Conservation (phyloP, 164 flowering plant genomes). For the Kingdonia uniflora region DNA sequence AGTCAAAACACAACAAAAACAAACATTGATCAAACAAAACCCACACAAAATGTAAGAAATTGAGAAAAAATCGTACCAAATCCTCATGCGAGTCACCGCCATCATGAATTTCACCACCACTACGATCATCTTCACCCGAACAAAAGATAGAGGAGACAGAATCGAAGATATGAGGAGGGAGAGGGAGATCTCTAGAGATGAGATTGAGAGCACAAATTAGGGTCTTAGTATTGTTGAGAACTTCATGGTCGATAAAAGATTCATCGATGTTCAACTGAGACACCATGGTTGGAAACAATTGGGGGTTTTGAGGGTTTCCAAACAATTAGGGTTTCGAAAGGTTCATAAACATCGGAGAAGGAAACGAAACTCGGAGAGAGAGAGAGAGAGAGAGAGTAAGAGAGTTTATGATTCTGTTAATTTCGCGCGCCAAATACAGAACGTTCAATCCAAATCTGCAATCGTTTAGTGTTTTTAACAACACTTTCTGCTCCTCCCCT, state of each 20-base stretch:
- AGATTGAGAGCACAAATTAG: conserved; percentile 74
- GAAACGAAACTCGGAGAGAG: too few relatives aligned
- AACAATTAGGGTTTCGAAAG: too few relatives aligned
- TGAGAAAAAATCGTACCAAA: conserved; percentile 2
- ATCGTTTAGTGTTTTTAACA: too few relatives aligned
- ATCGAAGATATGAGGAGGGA: conserved; percentile 55
- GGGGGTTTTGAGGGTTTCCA: too few relatives aligned
- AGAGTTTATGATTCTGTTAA: too few relatives aligned
- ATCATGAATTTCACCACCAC: conserved; percentile 1
- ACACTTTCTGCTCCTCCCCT: too few relatives aligned
- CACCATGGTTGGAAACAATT: too few relatives aligned
- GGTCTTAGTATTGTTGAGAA: conserved; percentile 42
- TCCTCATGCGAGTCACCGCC: conserved; percentile 7
- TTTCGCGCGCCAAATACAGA: too few relatives aligned
- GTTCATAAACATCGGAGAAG: too few relatives aligned
- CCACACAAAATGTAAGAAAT: not conserved
- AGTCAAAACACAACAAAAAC: not conserved
- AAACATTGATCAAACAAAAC: not conserved
- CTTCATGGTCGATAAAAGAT: conserved; percentile 19
- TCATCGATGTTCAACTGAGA: not conserved
- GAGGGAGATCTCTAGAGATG: conserved; percentile 80
- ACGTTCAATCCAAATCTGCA: too few relatives aligned
- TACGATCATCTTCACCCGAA: conserved; percentile 9
- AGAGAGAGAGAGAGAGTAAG: too few relatives aligned
- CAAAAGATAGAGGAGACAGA: conserved; percentile 57